Evolutionary conservation across 1,284 basidiomycete species (phyloP), one percentile per base, ranked within the genome.

Genomic region (Ustilago nuda): DNA sequence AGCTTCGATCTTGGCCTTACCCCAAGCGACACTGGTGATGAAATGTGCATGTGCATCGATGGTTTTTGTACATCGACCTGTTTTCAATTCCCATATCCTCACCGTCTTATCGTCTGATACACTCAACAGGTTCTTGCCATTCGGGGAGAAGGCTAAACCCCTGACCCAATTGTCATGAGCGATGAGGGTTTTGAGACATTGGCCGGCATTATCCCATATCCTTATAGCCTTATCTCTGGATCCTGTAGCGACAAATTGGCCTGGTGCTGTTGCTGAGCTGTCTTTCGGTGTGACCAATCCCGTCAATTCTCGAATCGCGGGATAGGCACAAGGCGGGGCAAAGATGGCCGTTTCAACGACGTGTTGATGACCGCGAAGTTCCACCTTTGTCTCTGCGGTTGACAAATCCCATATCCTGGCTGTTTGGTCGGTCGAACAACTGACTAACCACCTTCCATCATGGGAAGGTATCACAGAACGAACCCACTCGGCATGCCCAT

Each of bases 101-200:
- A 95, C 90, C 9, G 93, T 94, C 87, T 94, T 93, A 88, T 96
- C 94, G 86, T 96, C 94, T 6, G 92, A 92, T 2, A 92, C 93
- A 2, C 93, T 94, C 15, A 96, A 88, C 5, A 96, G 90, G 83
- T 90, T 91, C 86, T 94, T 94, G 45, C 94, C 94, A 62, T 80
- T 82, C 3, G 82, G 83, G 36, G 81, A 76, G 33, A 83, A 84
- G 0, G 71, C 76, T 8, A 85, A 55, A 0, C 75, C 82, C 12
- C 84, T 59, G 1, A 84, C 65, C 84, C 84, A 85, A 37, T 84
- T 84, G 55, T 85, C 84, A 64, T 84, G 83, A 0, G 82, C 83
- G 37, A 73, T 63, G 23, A 93, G 87, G 8, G 89, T 91, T 73
- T 89, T 88, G n/a, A 93, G 84, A 75, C 90, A 90, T 82, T 91